These are phyloP conservation scores for Salix suchowensis DNA, from an alignment of 345 rosid genomes.

Conservation along the genomic window DNA sequence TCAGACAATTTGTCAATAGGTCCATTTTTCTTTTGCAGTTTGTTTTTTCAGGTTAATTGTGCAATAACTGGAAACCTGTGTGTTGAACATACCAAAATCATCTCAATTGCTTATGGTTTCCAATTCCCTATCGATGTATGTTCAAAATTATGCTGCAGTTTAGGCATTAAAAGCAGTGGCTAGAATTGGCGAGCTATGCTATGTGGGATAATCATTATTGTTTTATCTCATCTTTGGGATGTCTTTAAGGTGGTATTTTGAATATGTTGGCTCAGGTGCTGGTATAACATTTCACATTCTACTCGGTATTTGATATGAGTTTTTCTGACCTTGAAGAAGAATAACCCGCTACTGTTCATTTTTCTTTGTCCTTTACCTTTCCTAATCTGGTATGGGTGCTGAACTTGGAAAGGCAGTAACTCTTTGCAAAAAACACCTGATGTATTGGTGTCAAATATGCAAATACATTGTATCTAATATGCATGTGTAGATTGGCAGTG, in stretches of 20 bases:
- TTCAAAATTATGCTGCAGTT: not conserved
- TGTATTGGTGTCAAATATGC: not conserved
- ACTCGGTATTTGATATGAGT: slow-evolving; percentile 51
- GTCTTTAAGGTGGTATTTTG: slow-evolving; percentile 40
- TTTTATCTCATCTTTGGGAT: slow-evolving; percentile 12
- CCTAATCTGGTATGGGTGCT: slow-evolving; percentile 7
- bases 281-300: slow-evolving; percentile 54
- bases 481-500: not conserved
- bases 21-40: not conserved
- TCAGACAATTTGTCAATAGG: not conserved
- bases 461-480: not conserved
- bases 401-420: slow-evolving; percentile 2
- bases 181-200: slow-evolving; percentile 2
- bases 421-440: not conserved
- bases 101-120: not conserved
- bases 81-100: not conserved
- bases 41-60: not conserved
- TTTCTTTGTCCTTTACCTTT: not conserved
- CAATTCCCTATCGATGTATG: not conserved
- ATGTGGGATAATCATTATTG: slow-evolving; percentile 12
- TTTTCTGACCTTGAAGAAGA: slow-evolving; percentile 42
- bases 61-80: not conserved
- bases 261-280: slow-evolving; percentile 65
- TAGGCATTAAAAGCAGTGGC: not conserved
- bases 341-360: slow-evolving; percentile 11